These are phyloP conservation scores for Phytophthora agathidicida DNA, from an alignment of 352 stramenopile species.

Conservation along the genomic window DNA sequence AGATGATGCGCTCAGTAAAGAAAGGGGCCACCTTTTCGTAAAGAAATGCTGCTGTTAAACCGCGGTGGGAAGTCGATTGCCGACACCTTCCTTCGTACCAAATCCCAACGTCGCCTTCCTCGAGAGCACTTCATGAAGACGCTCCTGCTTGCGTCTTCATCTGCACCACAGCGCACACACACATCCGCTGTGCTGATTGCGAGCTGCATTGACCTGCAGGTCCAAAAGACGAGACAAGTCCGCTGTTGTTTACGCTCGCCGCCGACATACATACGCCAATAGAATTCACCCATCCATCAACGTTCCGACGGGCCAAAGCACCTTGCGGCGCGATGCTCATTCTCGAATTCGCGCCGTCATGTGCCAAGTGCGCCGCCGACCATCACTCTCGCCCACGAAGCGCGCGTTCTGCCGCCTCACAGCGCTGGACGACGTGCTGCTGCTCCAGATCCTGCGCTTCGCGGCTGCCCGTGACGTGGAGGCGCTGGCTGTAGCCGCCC, in stretches of 20 bases:
- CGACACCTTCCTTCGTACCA: too few species aligned
- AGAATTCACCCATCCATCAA: slow-evolving; percentile 31
- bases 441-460: slow-evolving; percentile 50
- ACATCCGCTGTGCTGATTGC: too few species aligned
- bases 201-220: too few species aligned
- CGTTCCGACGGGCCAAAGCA: slow-evolving; percentile 9
- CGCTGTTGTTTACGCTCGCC: too few species aligned
- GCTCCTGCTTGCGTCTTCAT: neutral
- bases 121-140: neutral
- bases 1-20: slow-evolving; percentile 4
- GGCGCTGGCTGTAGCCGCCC: slow-evolving; percentile 47
- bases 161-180: too few species aligned
- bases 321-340: too few species aligned
- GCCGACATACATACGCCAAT: neutral
- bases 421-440: slow-evolving; percentile 57
- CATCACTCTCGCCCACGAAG: slow-evolving; percentile 16
- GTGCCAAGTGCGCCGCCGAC: slow-evolving; percentile 19
- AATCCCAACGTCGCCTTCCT: too few species aligned
- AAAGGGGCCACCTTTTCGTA: neutral
- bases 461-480: slow-evolving; percentile 57
- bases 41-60: slow-evolving; percentile 23
- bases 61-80: neutral
- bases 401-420: slow-evolving; percentile 20
- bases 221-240: too few species aligned
- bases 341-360: slow-evolving; percentile 24